Conservation (phyloP, 805 yeast species). For the Yarrowia divulgata region DNA sequence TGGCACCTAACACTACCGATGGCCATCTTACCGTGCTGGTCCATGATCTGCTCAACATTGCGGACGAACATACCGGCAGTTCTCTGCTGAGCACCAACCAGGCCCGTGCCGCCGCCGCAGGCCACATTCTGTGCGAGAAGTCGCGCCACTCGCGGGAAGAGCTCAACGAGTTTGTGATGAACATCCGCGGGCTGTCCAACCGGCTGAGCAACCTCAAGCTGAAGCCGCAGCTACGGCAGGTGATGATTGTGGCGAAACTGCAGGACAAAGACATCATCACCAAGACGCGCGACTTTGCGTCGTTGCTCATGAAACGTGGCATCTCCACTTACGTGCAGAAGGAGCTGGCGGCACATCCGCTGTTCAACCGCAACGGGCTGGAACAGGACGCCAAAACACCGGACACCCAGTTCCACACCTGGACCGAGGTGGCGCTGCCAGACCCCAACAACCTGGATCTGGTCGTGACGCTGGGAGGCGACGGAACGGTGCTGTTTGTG, state of each 20-base stretch:
- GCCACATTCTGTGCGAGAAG: slow-evolving; percentile 5
- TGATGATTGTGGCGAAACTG: slow-evolving; percentile 46
- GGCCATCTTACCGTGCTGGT: slow-evolving; percentile 6
- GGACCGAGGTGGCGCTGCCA: slow-evolving; percentile 49
- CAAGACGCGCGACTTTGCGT: slow-evolving; percentile 44
- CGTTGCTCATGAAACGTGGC: slow-evolving; percentile 9
- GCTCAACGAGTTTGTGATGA: slow-evolving; percentile 37
- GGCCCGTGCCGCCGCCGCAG: slow-evolving; percentile 1
- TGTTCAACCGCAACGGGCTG: slow-evolving; percentile 50
- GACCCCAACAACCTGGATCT: slow-evolving; percentile 62
- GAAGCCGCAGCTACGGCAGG: slow-evolving; percentile 44
- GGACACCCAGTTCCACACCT: background rate
- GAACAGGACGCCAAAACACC: slow-evolving; percentile 59
- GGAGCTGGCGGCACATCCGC: slow-evolving; percentile 43
- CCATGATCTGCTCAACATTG: slow-evolving; percentile 26
- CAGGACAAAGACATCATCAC: slow-evolving; percentile 43
- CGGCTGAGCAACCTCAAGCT: slow-evolving; percentile 44
- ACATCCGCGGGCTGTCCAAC: slow-evolving; percentile 28
- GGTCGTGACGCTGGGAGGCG: slow-evolving; percentile 87
- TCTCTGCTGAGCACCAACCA: slow-evolving; percentile 1
- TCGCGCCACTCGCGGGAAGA: slow-evolving; percentile 22
- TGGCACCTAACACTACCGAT: slow-evolving; percentile 6
- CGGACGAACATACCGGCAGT: slow-evolving; percentile 17
- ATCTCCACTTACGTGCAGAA: slow-evolving; percentile 38
- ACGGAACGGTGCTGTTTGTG: slow-evolving; percentile 91